phyloP scores from a whole-genome alignment of 2,329 filamentous ascomycete genomes.

The Microdochium nivale region DNA sequence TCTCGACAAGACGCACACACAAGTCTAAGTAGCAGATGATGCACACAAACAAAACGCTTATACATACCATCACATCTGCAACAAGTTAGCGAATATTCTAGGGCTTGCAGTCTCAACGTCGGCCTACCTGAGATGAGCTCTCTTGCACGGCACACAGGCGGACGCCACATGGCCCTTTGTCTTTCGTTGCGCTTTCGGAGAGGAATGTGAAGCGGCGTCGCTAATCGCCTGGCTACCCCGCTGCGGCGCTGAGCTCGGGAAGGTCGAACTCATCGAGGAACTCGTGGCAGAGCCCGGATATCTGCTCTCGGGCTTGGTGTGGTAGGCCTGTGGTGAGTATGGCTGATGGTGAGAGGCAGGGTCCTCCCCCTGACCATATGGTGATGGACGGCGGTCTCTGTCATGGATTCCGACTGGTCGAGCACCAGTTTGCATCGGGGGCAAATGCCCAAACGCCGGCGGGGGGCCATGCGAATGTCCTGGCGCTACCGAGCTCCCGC shows the following conservation, averaged over 20 bases:
- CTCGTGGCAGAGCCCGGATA: slow-evolving; percentile 5
- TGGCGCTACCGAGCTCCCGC: slow-evolving; percentile 25
- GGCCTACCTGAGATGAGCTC: slow-evolving; percentile 63
- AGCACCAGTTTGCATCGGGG: slow-evolving; percentile 12
- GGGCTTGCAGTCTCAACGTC: slow-evolving; percentile 4
- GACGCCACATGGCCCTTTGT: slow-evolving; percentile 77
- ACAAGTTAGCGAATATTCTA: slow-evolving; percentile 20
- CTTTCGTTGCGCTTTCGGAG: slow-evolving; percentile 55
- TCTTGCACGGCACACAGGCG: slow-evolving; percentile 79
- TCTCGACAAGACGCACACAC: background rate
- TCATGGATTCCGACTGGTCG: slow-evolving; percentile 29
- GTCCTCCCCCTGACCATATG: slow-evolving; percentile 12
- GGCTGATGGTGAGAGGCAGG: background rate
- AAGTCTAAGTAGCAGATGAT: background rate
- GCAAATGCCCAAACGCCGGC: slow-evolving; percentile 7
- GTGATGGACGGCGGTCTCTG: slow-evolving; percentile 29
- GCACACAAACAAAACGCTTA: slow-evolving; percentile 8
- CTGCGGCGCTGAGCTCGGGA: background rate
- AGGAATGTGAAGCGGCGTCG: slow-evolving; percentile 39
- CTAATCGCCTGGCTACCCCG: background rate
- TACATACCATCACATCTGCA: slow-evolving; percentile 57
- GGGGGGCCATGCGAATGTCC: slow-evolving; percentile 26
- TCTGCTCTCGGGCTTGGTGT: background rate
- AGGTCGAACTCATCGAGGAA: slow-evolving; percentile 1
- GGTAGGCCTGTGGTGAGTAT: slow-evolving; percentile 16